phyloP scores from a whole-genome alignment of 495 filamentous ascomycete species.

The Penicillium cosmopolitanum region DNA sequence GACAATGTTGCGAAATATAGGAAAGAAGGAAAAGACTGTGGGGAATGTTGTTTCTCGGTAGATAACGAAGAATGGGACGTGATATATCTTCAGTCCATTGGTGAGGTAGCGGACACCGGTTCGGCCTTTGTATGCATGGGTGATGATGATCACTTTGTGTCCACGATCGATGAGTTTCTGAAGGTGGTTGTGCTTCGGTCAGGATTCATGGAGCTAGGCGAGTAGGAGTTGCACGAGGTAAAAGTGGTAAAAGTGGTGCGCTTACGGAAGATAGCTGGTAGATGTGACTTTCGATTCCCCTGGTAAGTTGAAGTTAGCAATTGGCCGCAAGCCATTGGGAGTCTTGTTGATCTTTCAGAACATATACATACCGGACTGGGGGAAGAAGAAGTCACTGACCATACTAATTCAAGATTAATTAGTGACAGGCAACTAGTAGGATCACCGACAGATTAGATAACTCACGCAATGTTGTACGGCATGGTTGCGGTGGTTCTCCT shows the following conservation, averaged over 20 bases:
- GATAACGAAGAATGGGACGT: constrained; percentile 93
- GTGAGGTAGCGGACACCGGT: constrained; percentile 96
- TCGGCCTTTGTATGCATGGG: constrained; percentile 90
- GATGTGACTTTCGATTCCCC: constrained; percentile 97
- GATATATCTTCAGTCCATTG: constrained; percentile 97
- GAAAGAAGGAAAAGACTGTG: constrained; percentile 98
- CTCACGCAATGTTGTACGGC: constrained; percentile 77
- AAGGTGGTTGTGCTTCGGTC: no score
- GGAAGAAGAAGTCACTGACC: constrained; percentile 99
- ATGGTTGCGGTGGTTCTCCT: constrained; percentile 41
- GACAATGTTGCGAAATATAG: constrained; percentile 92
- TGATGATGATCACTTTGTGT: constrained; percentile 97
- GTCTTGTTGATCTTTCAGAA: neutral
- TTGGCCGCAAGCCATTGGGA: neutral
- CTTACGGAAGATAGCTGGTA: constrained; percentile 85
- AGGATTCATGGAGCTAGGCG: neutral
- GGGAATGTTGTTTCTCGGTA: constrained; percentile 95
- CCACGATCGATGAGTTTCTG: constrained; percentile 92
- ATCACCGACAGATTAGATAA: constrained; percentile 12
- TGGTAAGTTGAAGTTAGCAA: constrained; percentile 32
- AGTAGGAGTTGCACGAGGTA: neutral
- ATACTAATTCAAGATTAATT: constrained; percentile 56
- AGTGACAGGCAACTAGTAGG: constrained; percentile 6
- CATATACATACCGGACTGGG: constrained; percentile 71
- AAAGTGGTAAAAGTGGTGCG: neutral